Percentiles rank a stretch among this genome's conserved stretches.
These are phyloP conservation scores for Arthrobotrys pseudoclavata DNA, from an alignment of 2,329 filamentous ascomycete species.

Conservation along the genomic window DNA sequence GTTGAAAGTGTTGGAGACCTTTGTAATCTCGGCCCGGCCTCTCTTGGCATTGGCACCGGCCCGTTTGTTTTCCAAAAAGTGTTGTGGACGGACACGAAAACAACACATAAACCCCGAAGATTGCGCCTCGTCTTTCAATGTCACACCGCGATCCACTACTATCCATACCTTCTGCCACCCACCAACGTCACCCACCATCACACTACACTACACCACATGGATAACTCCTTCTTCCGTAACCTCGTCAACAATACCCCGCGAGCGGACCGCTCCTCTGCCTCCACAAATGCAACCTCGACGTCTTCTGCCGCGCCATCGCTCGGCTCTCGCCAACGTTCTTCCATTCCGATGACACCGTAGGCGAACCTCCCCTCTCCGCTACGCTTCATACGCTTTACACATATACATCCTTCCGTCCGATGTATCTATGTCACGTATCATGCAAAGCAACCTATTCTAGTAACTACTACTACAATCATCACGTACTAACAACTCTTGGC, in stretches of 20 bases:
- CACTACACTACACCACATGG: constrained; percentile 73
- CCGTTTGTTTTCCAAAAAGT: not conserved
- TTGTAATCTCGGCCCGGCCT: constrained; percentile 1
- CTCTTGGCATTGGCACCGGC: not conserved
- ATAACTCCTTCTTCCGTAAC: constrained; percentile 93
- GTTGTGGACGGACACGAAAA: constrained; percentile 9
- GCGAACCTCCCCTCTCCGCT: constrained; percentile 64
- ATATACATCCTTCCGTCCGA: constrained; percentile 5
- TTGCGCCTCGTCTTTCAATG: not conserved
- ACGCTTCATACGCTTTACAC: not conserved
- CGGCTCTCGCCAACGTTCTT: constrained; percentile 82
- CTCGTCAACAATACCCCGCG: constrained; percentile 75
- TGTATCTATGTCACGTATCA: constrained; percentile 7
- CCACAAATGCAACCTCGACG: constrained; percentile 63
- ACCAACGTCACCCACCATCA: constrained; percentile 2
- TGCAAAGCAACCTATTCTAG: constrained; percentile 19
- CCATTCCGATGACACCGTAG: constrained; percentile 94
- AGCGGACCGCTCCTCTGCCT: constrained; percentile 64
- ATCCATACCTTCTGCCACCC: constrained; percentile 15
- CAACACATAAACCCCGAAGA: not conserved
- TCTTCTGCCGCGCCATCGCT: constrained; percentile 72
- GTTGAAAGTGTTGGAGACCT: constrained; percentile 8
- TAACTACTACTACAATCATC: not conserved
- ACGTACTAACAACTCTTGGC: constrained; percentile 55
- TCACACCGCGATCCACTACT: constrained; percentile 23